A percentile compares a stretch with the other conserved stretches of the same genome.
Evolutionary conservation across 306 rosid genomes (phyloP).

Genomic region (Ormosia semicastrata): DNA sequence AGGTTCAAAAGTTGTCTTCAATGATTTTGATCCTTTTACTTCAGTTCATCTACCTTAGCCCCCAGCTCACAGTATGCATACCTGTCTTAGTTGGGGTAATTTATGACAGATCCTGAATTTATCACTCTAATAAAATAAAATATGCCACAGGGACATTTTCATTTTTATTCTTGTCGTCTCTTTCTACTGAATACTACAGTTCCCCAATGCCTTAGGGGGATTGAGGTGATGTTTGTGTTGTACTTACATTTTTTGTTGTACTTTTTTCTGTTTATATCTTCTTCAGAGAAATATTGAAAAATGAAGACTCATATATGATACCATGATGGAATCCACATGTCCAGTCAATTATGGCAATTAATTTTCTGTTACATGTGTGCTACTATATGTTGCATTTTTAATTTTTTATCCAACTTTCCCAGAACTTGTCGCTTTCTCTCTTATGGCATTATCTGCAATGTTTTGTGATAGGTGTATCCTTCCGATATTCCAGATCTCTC

Average conservation of each 20-base stretch:
- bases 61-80: background rate
- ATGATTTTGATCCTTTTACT: background rate
- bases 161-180: background rate
- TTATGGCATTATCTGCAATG: conserved; percentile 31
- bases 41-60: background rate
- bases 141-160: background rate
- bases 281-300: background rate
- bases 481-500: conserved; percentile 73
- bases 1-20: background rate
- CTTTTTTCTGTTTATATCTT: background rate
- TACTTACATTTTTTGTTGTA: background rate
- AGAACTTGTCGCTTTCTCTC: conserved; percentile 9
- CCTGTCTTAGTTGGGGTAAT: background rate
- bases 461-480: conserved; percentile 58
- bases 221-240: background rate
- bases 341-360: background rate
- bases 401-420: conserved; percentile 16
- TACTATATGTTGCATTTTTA: background rate
- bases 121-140: background rate
- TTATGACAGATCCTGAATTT: background rate
- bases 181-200: background rate
- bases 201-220: background rate
- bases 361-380: background rate
- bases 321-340: background rate
- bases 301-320: background rate